These are phyloP conservation scores for Chrysoporthe puriensis DNA, from an alignment of 2,329 filamentous ascomycete species.

Conservation along the genomic window DNA sequence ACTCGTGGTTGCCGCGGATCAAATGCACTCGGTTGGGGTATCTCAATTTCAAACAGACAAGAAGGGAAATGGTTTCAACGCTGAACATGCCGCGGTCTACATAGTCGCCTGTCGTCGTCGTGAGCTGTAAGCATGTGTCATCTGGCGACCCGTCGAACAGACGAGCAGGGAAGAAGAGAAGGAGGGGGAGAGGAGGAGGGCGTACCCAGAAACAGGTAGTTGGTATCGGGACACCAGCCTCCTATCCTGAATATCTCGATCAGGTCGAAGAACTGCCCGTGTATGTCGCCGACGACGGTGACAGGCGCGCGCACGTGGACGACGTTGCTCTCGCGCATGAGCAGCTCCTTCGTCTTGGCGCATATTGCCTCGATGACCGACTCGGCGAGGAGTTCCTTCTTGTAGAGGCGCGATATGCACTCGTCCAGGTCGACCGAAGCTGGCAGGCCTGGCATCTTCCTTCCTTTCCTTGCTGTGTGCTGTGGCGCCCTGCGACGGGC, in stretches of 20 bases:
- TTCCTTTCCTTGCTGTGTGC: constrained; percentile 1
- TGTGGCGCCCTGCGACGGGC: constrained; percentile 1
- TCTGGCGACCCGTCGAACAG: background rate
- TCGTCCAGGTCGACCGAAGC: constrained; percentile 97
- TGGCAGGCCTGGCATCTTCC: constrained; percentile 48
- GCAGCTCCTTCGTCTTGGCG: constrained; percentile 96
- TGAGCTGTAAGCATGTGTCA: constrained; percentile 22
- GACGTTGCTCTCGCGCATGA: constrained; percentile 99
- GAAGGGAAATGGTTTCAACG: constrained; percentile 96
- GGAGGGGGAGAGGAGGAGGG: background rate
- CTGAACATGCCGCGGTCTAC: constrained; percentile 98
- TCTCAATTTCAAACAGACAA: constrained; percentile 95
- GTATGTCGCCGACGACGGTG: constrained; percentile 97
- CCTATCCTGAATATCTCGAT: constrained; percentile 99
- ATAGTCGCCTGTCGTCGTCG: constrained; percentile 73
- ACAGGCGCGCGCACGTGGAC: constrained; percentile 95
- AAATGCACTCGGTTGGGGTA: constrained; percentile 95
- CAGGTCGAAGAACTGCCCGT: constrained; percentile 98
- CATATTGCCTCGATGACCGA: constrained; percentile 99
- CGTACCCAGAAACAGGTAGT: constrained; percentile 93
- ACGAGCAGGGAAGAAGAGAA: background rate
- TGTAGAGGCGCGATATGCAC: constrained; percentile 95
- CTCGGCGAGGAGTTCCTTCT: constrained; percentile 92
- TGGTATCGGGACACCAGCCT: constrained; percentile 95
- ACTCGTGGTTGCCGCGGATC: constrained; percentile 97